Evolutionary conservation across 2,329 filamentous ascomycete species (phyloP), one percentile per base, ranked within the genome.

Genomic region (Penicillium capsulatum): DNA sequence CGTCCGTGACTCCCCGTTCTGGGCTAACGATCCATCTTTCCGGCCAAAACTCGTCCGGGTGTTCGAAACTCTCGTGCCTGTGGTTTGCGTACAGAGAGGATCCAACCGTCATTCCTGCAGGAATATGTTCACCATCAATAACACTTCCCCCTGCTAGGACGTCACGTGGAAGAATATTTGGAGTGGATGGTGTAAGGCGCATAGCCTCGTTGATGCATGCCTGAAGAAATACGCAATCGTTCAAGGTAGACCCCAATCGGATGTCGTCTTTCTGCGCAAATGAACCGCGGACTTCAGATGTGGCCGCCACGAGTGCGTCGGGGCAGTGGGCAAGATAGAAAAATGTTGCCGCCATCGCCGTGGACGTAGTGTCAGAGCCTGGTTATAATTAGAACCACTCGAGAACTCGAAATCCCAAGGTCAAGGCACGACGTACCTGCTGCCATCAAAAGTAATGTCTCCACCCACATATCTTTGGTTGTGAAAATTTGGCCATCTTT

Each of bases 151-250:
- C 42, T 3, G 16, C 13, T 3, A 35, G 33, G 11, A 45, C 38
- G 3, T 13, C 10, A n/a, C 42, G 34, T 7, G 42, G 37, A 4
- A 35, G 26, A 3, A 16, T 32, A 6, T 26, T 38, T 4, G 34
- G 14, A 10, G 40, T 30, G 4, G 42, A 20, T 1, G 42, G 42
- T 3, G 29, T 15, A 11, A 45, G 34, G 13, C 42, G 37, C 30
- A 45, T 26, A 7, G 37, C 31, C 14, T 41, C 42, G 13, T 40
- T 40, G 8, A 45, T 45, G 17, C 34, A 40, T 19, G 42, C 42
- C 17, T 40, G 37, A 2, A 44, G 32, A n/a, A 36, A 32, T 14
- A 29, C 14, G 20, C 40, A 43, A 2, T 26, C 27, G 36, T 39
- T 38, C 1, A 43, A 28, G 10, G 27, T 3, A 7, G 20, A 4